These are phyloP conservation scores for Aspergillus latus DNA, from an alignment of 2,329 filamentous ascomycete species.

Conservation along the genomic window DNA sequence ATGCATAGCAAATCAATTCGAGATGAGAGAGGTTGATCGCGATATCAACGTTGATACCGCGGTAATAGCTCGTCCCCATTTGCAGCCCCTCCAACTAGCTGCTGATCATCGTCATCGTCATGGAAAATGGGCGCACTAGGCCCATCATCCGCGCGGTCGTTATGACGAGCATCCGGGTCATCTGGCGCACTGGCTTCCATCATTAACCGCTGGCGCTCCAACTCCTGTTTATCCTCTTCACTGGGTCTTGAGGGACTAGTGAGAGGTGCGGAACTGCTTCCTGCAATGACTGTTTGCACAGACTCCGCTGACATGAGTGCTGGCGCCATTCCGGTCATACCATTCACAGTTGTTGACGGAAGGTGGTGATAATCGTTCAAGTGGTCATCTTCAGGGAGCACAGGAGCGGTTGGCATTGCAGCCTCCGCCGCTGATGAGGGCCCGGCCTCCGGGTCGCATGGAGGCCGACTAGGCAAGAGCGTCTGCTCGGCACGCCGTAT, in stretches of 20 bases:
- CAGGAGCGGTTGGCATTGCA: constrained; percentile 46
- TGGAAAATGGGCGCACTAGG: constrained; percentile 63
- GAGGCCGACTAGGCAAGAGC: constrained; percentile 77
- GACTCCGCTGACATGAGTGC: constrained; percentile 32
- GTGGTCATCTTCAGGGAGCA: constrained; percentile 51
- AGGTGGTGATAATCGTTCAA: constrained; percentile 49
- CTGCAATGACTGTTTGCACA: constrained; percentile 30
- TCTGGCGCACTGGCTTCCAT: constrained; percentile 64
- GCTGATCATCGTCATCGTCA: constrained; percentile 57
- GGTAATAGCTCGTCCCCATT: constrained; percentile 44
- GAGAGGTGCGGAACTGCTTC: constrained; percentile 47
- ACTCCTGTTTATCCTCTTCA: constrained; percentile 74
- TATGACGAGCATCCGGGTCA: constrained; percentile 17
- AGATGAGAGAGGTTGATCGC: constrained; percentile 10
- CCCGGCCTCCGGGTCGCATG: constrained; percentile 48
- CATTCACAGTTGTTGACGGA: constrained; percentile 23
- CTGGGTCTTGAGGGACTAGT: constrained; percentile 28
- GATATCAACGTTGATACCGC: constrained; percentile 43
- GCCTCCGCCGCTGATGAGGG: constrained; percentile 41
- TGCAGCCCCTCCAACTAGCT: constrained; percentile 41
- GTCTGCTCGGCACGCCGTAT: constrained; percentile 74
- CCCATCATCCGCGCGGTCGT: constrained; percentile 19
- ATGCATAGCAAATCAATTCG: constrained; percentile 30
- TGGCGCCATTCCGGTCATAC: constrained; percentile 23
- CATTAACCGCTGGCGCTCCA: constrained; percentile 66